Evolutionary conservation across 108 stramenopile genomes (phyloP).

Genomic region (Nitzschia sp.): DNA sequence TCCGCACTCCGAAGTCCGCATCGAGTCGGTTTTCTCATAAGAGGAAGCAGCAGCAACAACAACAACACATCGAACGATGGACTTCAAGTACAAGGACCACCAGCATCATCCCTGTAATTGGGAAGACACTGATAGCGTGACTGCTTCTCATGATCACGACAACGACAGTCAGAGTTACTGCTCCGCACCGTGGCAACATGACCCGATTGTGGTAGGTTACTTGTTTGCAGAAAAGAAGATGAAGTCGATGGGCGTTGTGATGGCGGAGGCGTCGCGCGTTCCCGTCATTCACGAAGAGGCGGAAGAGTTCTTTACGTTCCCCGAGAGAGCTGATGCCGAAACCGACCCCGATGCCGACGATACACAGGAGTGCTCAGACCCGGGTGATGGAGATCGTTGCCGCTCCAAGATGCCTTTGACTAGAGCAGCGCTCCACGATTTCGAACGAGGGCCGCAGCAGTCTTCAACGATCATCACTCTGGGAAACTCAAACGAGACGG

Average conservation of each 20-base stretch:
- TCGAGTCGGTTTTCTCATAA: too few relatives aligned
- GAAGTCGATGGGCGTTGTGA: constrained; percentile 85
- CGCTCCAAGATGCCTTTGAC: constrained; percentile 13
- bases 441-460: constrained; percentile 1
- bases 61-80: too few relatives aligned
- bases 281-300: constrained; percentile 31
- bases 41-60: too few relatives aligned
- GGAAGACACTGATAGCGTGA: constrained; percentile 9
- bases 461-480: constrained; percentile 25
- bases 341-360: too few relatives aligned
- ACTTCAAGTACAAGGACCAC: too few relatives aligned
- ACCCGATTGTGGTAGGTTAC: constrained; percentile 82
- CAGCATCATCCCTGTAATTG: background rate
- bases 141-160: background rate
- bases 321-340: too few relatives aligned
- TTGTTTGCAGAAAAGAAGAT: constrained; percentile 90
- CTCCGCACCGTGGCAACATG: background rate
- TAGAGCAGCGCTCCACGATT: constrained; percentile 9
- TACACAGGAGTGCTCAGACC: background rate
- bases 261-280: constrained; percentile 79
- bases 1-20: too few relatives aligned
- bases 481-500: constrained; percentile 23
- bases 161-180: background rate
- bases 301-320: constrained; percentile 4
- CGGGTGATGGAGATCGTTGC: background rate